Base-by-base conservation (phyloP, 2,329 filamentous ascomycete species). In the Pleurostoma richardsiae region DNA sequence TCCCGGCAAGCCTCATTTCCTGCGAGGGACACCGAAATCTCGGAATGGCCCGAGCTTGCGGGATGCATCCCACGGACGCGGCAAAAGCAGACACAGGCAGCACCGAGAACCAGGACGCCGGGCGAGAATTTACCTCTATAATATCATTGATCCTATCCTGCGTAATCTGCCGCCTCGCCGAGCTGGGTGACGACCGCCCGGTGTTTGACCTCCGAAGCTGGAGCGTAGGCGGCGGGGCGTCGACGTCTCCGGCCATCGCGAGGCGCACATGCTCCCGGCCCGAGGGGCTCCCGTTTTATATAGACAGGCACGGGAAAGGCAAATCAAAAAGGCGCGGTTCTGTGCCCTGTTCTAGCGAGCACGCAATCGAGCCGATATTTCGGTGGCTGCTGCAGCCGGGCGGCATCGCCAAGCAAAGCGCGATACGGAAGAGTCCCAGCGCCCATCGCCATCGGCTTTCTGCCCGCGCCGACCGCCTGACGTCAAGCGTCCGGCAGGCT, bases 71-170 rank as follows among this genome's bases (percentile, higher is more conserved):
- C 1, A 39, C n/a, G 38, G 28, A 5, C 40, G 26, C n/a, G 10
- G n/a, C 33, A 30, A 36, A 10, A 26, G 26, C 29, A 29, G n/a
- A 42, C 29, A 31, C 5, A 30, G n/a, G 30, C 33, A 26, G 26
- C 36, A n/a, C 19, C 40, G 40, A 5, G 27, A 19, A 29, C 38
- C 44, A 39, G 40, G 33, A 36, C n/a, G 8, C 33, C 8, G n/a
- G 33, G 33, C 56, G 19, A 19, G 19, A 19, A 19, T 19, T 56
- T 44, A 65, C 63, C 59, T 65, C 55, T 19, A 67, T 54, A 40
- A 67, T 66, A 8, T 55, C 56, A 45, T 60, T 52, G 40, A 67
- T 55, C 8, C 63, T 58, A 29, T 63, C 59, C 44, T 60, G 57
- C 5, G 60, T 59, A 10, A 61, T 59, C 52, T 43, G 54, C 33